phyloP scores from a whole-genome alignment of 2,329 filamentous ascomycete species.

The Venturiaceae sp. region DNA sequence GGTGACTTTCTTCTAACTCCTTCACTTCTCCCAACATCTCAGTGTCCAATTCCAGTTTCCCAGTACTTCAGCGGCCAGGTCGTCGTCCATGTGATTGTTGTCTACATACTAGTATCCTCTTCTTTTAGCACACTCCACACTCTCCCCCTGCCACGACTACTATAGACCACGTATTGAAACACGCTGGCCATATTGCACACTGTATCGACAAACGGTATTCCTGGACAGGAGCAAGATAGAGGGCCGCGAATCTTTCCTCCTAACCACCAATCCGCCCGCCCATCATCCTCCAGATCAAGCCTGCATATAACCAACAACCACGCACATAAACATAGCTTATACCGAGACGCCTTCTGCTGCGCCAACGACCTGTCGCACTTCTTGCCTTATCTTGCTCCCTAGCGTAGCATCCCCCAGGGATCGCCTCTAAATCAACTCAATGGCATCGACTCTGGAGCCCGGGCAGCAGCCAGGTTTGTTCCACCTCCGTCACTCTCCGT shows the following conservation, averaged over 20 bases:
- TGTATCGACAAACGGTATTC: not conserved
- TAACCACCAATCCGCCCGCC: not conserved
- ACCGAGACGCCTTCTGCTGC: not conserved
- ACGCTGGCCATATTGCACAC: not conserved
- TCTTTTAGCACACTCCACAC: not conserved
- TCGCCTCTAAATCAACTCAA: not conserved
- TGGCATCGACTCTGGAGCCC: not conserved
- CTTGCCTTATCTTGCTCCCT: not conserved
- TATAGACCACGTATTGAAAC: conserved; percentile 2
- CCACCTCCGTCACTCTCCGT: not conserved
- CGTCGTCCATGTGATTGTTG: not conserved
- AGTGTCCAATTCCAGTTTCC: too few species aligned
- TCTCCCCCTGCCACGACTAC: not conserved
- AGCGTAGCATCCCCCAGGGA: not conserved
- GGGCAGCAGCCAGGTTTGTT: not conserved
- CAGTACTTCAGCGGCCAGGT: not conserved
- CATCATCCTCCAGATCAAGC: not conserved
- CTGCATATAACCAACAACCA: not conserved
- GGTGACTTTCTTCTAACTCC: too few species aligned
- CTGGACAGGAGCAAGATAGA: not conserved
- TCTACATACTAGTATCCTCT: not conserved
- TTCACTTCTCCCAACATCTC: too few species aligned
- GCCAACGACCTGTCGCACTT: not conserved
- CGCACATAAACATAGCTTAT: not conserved
- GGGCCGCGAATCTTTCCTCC: not conserved